Percentiles rank a stretch among this genome's conserved stretches.
phyloP scores from a whole-genome alignment of 257 asterid species.

The Marsdenia floribunda region DNA sequence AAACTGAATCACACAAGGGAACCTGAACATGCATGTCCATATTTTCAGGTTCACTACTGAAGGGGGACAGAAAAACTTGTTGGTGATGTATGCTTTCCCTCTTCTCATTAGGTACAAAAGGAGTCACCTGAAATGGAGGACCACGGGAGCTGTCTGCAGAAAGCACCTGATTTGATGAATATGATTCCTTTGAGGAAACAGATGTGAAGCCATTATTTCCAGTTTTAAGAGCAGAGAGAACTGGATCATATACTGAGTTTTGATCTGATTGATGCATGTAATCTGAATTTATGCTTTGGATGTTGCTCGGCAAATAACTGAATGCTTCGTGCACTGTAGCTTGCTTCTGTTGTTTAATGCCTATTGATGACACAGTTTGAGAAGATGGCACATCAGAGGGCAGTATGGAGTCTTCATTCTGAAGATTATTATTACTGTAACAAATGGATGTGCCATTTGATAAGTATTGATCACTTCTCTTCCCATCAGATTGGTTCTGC shows the following conservation, averaged over 20 bases:
- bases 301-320: slow-evolving; percentile 36
- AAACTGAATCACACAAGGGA: slow-evolving; percentile 28
- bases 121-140: slow-evolving; percentile 28
- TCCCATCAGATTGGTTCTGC: slow-evolving; percentile 33
- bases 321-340: slow-evolving; percentile 29
- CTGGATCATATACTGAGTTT: slow-evolving; percentile 28
- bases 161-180: slow-evolving; percentile 40
- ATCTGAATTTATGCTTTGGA: slow-evolving; percentile 38
- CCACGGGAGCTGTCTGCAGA: slow-evolving; percentile 29
- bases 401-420: slow-evolving; percentile 30
- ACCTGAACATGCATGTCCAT: slow-evolving; percentile 26
- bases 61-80: slow-evolving; percentile 24
- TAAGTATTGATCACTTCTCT: slow-evolving; percentile 31
- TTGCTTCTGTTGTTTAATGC: slow-evolving; percentile 31
- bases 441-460: slow-evolving; percentile 31
- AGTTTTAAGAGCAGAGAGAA: slow-evolving; percentile 39
- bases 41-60: slow-evolving; percentile 16
- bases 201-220: slow-evolving; percentile 40
- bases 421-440: slow-evolving; percentile 29
- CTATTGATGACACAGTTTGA: slow-evolving; percentile 29
- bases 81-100: slow-evolving; percentile 21
- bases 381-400: slow-evolving; percentile 35
- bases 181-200: slow-evolving; percentile 44
- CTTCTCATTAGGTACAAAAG: slow-evolving; percentile 31
- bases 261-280: slow-evolving; percentile 38